Conservation (phyloP, 805 yeast species). For the Wickerhamomyces canadensis region DNA sequence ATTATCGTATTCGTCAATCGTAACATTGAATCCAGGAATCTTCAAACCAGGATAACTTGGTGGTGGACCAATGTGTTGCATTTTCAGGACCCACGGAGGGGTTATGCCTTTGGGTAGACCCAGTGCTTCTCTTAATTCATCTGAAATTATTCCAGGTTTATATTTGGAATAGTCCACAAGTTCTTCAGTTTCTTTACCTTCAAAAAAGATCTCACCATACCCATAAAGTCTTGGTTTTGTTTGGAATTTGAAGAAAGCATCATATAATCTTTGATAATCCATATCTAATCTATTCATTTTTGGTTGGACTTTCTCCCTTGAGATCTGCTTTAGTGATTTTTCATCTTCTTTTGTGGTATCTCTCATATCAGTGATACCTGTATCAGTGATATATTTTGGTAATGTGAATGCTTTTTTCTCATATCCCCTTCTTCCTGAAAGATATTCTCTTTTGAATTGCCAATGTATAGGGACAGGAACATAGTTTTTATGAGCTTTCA, state of each 20-base stretch:
- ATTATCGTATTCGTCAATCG: slow-evolving; percentile 31
- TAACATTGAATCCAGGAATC: slow-evolving; percentile 49
- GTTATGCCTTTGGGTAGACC: slow-evolving; percentile 49
- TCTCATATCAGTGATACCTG: slow-evolving; percentile 88
- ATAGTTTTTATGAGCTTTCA: slow-evolving; percentile 60
- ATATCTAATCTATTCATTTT: slow-evolving; percentile 81
- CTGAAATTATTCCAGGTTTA: slow-evolving; percentile 67
- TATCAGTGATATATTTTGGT: slow-evolving; percentile 71
- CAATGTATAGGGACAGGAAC: slow-evolving; percentile 84
- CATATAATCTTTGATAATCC: slow-evolving; percentile 74
- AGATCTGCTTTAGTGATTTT: slow-evolving; percentile 55
- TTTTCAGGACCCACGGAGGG: slow-evolving; percentile 70
- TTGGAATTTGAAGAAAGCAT: slow-evolving; percentile 83
- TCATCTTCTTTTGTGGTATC: slow-evolving; percentile 49
- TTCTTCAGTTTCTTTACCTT: slow-evolving; percentile 61
- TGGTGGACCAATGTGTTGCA: slow-evolving; percentile 73
- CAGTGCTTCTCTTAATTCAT: slow-evolving; percentile 58
- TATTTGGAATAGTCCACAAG: slow-evolving; percentile 37
- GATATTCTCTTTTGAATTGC: slow-evolving; percentile 71
- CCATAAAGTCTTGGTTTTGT: slow-evolving; percentile 61
- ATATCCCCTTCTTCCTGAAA: slow-evolving; percentile 58
- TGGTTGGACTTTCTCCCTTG: slow-evolving; percentile 84
- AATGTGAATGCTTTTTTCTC: slow-evolving; percentile 69
- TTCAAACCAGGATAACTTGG: slow-evolving; percentile 69
- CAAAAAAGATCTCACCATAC: slow-evolving; percentile 77